These are phyloP conservation scores for Aspergillus leporis DNA, from an alignment of 495 filamentous ascomycete species.

Conservation along the genomic window DNA sequence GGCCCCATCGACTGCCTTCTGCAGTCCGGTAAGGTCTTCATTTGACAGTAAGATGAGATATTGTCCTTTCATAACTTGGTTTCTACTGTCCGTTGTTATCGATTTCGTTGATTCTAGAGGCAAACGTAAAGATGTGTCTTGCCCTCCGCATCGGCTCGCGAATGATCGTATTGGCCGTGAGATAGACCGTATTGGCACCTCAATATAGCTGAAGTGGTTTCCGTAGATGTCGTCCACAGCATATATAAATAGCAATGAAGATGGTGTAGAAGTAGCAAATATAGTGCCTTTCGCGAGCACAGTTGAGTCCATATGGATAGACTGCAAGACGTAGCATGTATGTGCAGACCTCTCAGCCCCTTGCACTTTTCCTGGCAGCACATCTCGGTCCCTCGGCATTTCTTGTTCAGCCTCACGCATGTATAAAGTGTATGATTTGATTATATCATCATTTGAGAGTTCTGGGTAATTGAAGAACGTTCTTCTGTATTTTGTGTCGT, in stretches of 20 bases:
- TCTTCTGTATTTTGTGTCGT: constrained; percentile 3
- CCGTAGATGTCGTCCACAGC: background rate
- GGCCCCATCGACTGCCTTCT: constrained; percentile 2
- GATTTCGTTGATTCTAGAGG: background rate
- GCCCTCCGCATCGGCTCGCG: background rate
- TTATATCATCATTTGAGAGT: background rate
- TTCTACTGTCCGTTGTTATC: constrained; percentile 12
- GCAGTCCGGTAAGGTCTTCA: constrained; percentile 9
- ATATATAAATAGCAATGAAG: constrained; percentile 15
- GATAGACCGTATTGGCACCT: constrained; percentile 4
- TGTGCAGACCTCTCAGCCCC: background rate
- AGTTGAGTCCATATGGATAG: background rate
- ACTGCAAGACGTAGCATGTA: background rate
- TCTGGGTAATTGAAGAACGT: constrained; percentile 4
- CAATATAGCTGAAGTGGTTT: constrained; percentile 10
- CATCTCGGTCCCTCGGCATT: constrained; percentile 13
- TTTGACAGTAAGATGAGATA: constrained; percentile 9
- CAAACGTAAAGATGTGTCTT: constrained; percentile 3
- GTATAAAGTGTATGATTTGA: background rate
- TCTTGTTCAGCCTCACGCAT: background rate
- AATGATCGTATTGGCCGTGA: background rate
- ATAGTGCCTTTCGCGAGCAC: constrained; percentile 8
- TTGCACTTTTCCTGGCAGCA: background rate
- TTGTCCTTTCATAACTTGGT: background rate
- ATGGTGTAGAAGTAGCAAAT: constrained; percentile 1